Base-by-base conservation (phyloP, 23 red algal species). In the Agarophyton chilense region DNA sequence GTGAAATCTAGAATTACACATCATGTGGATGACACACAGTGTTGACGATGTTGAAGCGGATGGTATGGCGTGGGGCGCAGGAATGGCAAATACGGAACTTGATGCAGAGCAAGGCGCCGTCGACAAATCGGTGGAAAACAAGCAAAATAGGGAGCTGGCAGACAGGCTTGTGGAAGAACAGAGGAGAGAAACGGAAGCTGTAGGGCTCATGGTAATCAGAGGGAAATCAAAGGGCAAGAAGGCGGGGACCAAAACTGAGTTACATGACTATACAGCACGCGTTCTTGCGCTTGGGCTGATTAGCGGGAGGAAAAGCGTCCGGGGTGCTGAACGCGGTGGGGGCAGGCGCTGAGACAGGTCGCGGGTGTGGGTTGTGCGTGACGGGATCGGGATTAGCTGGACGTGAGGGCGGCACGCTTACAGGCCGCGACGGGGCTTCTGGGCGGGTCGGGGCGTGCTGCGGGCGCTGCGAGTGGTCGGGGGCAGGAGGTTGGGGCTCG, bases 201-300 rank as follows among this genome's bases (percentile, higher is more conserved):
- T 21, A 54, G 52, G 52, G 3, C 9, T 54, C 9, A 54, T 12
- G 16, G 52, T 16, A 54, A 54, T 18, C 17, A 54, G 3, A 19
- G 60, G 31, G 60, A 18, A 25, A 13, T 25, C 11, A 16, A 18
- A 26, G 21, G 36, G 43, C 1, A 9, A 47, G 40, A 47, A 29
- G 36, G 79, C 24, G 53, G 41, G 29, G 38, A 67, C 31, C 55
- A 83, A 54, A 54, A 72, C 50, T 73, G 66, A 89, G 72, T 89
- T 79, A 89, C 85, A 89, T 89, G 85, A 89, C 78, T 51, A 47
- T 79, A 89, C 85, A 89, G 71, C 85, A 89, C n/a, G 67, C 85
- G n/a, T 78, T 89, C n/a, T 66, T 73, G 64, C 62, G 35, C 82
- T 87, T 77, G 52, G 52, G 41, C 43, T 89, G 85, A 33, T 40